These are phyloP conservation scores for Fusarium hostae DNA, from an alignment of 2,329 filamentous ascomycete genomes.

Conservation along the genomic window DNA sequence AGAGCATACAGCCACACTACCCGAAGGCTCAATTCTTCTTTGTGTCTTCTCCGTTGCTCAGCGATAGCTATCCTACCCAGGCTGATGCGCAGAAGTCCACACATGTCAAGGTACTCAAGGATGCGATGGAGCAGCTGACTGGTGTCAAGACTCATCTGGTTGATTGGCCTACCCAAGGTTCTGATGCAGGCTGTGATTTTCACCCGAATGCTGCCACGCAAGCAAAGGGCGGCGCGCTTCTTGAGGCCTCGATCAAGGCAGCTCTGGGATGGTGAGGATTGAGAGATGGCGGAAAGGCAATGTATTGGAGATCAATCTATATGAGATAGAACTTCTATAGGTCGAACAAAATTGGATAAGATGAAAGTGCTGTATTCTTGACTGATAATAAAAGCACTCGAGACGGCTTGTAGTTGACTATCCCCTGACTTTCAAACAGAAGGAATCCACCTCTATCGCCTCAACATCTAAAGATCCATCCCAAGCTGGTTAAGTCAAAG, in stretches of 20 bases:
- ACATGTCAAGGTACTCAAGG: conserved; percentile 49
- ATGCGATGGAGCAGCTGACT: conserved; percentile 48
- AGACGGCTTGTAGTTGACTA: too few relatives aligned
- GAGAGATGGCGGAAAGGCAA: too few relatives aligned
- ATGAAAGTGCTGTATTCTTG: neutral
- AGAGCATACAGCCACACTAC: conserved; percentile 50
- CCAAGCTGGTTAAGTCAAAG: too few relatives aligned
- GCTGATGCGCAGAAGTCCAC: conserved; percentile 53
- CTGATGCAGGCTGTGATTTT: conserved; percentile 56
- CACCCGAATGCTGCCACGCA: conserved; percentile 55
- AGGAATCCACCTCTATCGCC: too few relatives aligned
- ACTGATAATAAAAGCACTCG: neutral
- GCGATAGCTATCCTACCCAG: conserved; percentile 50
- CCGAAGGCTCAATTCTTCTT: conserved; percentile 53
- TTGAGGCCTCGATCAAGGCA: conserved; percentile 44
- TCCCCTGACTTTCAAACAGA: too few relatives aligned
- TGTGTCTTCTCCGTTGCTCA: conserved; percentile 54
- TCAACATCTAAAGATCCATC: too few relatives aligned
- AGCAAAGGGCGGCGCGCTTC: conserved; percentile 43
- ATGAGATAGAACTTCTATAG: too few relatives aligned
- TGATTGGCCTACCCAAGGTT: conserved; percentile 54
- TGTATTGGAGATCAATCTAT: too few relatives aligned
- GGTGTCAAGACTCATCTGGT: conserved; percentile 51
- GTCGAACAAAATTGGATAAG: too few relatives aligned
- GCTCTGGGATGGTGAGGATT: conserved; percentile 30